Conservation (phyloP, 2,329 filamentous ascomycete species). For the Hypomyces perniciosus region DNA sequence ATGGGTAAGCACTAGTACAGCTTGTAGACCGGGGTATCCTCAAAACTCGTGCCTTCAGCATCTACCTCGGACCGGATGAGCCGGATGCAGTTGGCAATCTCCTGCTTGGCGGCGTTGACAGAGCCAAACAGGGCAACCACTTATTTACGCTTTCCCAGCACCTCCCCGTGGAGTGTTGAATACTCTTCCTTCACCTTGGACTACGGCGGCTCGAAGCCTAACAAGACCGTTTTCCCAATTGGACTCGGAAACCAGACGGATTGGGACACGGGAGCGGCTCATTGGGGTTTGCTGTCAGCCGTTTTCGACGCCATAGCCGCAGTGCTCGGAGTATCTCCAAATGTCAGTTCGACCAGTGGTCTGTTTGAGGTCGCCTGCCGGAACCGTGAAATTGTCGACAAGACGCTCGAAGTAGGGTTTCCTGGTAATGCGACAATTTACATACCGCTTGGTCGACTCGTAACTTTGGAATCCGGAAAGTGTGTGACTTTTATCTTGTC, state of each 20-base stretch:
- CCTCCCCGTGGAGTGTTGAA: background rate
- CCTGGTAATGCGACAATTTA: background rate
- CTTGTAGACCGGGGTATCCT: background rate
- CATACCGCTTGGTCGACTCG: background rate
- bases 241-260: background rate
- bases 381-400: background rate
- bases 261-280: slow-evolving; percentile 4
- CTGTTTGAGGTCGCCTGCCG: slow-evolving; percentile 6
- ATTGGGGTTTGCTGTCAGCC: background rate
- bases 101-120: slow-evolving; percentile 1
- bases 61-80: background rate
- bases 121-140: background rate
- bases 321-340: background rate
- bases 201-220: background rate
- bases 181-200: slow-evolving; percentile 1
- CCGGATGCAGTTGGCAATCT: background rate
- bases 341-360: background rate
- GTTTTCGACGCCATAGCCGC: background rate
- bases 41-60: slow-evolving; percentile 4
- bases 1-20: too few species aligned
- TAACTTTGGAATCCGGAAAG: background rate
- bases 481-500: slow-evolving; percentile 1
- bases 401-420: slow-evolving; percentile 1
- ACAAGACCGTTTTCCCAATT: background rate
- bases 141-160: background rate